Evolutionary conservation across 1,139 yeast genomes (phyloP), one percentile per base, ranked within the genome.

Genomic region (Blastobotrys niveus): DNA sequence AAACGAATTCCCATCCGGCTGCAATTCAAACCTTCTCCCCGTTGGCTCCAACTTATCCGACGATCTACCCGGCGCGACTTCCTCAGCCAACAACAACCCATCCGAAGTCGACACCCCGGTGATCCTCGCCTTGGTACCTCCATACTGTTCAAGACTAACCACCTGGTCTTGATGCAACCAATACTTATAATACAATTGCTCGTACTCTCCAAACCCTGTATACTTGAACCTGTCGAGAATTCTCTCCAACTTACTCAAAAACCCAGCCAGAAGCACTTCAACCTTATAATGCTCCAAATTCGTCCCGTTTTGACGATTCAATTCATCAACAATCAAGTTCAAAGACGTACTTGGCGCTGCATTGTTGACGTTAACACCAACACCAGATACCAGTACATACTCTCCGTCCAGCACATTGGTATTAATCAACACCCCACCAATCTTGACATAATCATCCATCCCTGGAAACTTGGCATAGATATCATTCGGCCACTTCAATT

Each of bases 401-500:
- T 74, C 72, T 5, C 75, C 71, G 21, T 62, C 63, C 31, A 82
- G 61, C 40, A 76, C 76, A 55, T 82, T 86, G 2, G 94, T 82
- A 61, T 86, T 89, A 33, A 89, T 87, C 34, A 93, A 63, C 5
- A 91, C 75, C 0, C 99, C 99, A 1, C 91, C 80, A 3, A 89
- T 74, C 60, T 93, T 93, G 33, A 79, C 77, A 61, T 77, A 85
- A 63, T 52, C 70, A 65, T 9, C 72, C 54, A 37, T 57, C 38
- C 30, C 48, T 0, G 95, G 93, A 50, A 77, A 79, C 55, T 80
- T 63, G 5, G 82, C 78, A 60, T 86, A 93, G 14, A 91, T 70
- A 63, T 93, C 99, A 61, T 93, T 93, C 5, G 99, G 99, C 99
- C 99, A 93, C 61, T 93, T 93, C 50, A 93, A 74, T 46, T 78